phyloP scores from a whole-genome alignment of 768 basidiomycete genomes.

The Tulasnella sp. region DNA sequence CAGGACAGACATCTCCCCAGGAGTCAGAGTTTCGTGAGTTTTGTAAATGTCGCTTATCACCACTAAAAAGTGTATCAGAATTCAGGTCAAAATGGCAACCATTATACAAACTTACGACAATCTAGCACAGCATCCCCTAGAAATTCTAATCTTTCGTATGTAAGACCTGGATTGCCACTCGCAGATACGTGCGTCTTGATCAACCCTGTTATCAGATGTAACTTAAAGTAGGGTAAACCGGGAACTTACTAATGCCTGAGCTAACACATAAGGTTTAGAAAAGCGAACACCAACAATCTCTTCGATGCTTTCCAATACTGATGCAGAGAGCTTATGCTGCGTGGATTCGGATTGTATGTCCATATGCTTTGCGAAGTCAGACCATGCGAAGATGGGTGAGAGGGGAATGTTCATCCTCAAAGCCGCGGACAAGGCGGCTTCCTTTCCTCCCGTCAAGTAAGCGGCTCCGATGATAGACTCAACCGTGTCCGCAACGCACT shows the following conservation, averaged over 20 bases:
- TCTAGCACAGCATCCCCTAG: slow-evolving; percentile 79
- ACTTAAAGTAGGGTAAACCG: not conserved
- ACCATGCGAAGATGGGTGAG: slow-evolving; percentile 52
- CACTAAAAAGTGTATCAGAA: slow-evolving; percentile 33
- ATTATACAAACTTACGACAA: slow-evolving; percentile 44
- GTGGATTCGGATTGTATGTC: slow-evolving; percentile 27
- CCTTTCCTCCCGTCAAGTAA: slow-evolving; percentile 58
- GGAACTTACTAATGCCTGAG: slow-evolving; percentile 53
- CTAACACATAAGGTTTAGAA: slow-evolving; percentile 46
- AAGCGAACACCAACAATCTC: slow-evolving; percentile 51
- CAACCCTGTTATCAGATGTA: not conserved
- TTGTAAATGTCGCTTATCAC: slow-evolving; percentile 57
- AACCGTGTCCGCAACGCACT: slow-evolving; percentile 74
- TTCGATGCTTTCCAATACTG: slow-evolving; percentile 47
- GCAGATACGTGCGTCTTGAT: slow-evolving; percentile 54
- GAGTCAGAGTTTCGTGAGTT: slow-evolving; percentile 48
- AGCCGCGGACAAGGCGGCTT: slow-evolving; percentile 47
- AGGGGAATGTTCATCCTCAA: slow-evolving; percentile 56
- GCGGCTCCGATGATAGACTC: slow-evolving; percentile 80
- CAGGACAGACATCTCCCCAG: slow-evolving; percentile 64
- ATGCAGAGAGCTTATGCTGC: slow-evolving; percentile 21
- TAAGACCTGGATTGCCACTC: slow-evolving; percentile 40
- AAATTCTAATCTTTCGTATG: slow-evolving; percentile 70
- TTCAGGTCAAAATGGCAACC: not conserved
- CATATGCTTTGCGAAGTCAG: slow-evolving; percentile 41